phyloP scores from a whole-genome alignment of 129 eudicot genomes.

The Flaveria robusta region DNA sequence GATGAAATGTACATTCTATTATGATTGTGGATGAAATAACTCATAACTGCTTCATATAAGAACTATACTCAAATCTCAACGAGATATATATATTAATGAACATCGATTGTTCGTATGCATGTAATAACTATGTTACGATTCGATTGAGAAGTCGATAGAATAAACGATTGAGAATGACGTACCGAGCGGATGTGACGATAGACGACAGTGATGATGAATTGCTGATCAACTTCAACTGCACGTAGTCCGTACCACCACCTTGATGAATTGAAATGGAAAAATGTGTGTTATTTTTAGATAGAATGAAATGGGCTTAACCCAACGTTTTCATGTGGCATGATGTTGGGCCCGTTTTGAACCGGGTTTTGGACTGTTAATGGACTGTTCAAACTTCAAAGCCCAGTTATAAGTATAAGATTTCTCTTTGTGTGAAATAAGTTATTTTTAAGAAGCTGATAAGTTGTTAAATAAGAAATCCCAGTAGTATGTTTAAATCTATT shows the following conservation, averaged over 20 bases:
- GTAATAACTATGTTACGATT: not conserved
- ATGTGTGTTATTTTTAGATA: too few relatives aligned
- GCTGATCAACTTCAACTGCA: too few relatives aligned
- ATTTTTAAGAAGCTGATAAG: not conserved
- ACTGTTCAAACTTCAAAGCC: too few relatives aligned
- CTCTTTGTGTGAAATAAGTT: not conserved
- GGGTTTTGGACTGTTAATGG: too few relatives aligned
- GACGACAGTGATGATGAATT: constrained; percentile 30
- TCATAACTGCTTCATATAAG: not conserved
- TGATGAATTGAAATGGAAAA: too few relatives aligned
- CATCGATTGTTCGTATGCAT: not conserved
- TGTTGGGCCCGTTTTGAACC: too few relatives aligned
- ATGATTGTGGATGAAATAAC: not conserved
- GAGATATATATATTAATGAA: not conserved
- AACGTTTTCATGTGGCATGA: too few relatives aligned
- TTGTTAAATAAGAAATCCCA: not conserved
- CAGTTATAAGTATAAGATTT: not conserved
- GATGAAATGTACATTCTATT: not conserved
- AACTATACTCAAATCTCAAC: not conserved
- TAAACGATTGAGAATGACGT: not conserved
- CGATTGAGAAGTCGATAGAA: not conserved
- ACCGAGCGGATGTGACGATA: constrained; percentile 29
- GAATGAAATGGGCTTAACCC: too few relatives aligned
- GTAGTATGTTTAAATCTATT: not conserved
- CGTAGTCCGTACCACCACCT: too few relatives aligned